Conservation (phyloP, 805 yeast genomes). For the Candida maesae region DNA sequence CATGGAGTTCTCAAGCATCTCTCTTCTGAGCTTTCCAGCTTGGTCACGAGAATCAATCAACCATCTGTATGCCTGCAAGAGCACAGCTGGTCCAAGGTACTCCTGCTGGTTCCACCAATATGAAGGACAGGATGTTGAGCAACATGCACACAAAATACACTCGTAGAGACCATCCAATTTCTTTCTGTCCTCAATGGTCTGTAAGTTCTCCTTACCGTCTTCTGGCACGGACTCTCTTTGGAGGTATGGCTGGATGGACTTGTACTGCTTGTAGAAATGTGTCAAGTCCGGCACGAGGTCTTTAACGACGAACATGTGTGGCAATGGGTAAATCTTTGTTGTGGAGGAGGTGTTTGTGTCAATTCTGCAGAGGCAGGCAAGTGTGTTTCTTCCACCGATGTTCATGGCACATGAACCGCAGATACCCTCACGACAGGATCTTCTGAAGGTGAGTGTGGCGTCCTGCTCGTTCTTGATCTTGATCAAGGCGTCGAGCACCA, state of each 20-base stretch:
- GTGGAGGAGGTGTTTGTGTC: slow-evolving; percentile 74
- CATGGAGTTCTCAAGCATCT: slow-evolving; percentile 94
- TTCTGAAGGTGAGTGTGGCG: slow-evolving; percentile 90
- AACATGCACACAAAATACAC: slow-evolving; percentile 97
- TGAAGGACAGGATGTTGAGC: slow-evolving; percentile 98
- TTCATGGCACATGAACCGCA: slow-evolving; percentile 99
- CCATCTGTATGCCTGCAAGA: slow-evolving; percentile 99
- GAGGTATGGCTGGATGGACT: slow-evolving; percentile 94
- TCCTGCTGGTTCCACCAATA: slow-evolving; percentile 99
- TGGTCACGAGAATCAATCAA: slow-evolving; percentile 95
- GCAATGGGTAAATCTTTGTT: slow-evolving; percentile 90
- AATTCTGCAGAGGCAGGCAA: slow-evolving; percentile 94
- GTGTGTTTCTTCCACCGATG: slow-evolving; percentile 95
- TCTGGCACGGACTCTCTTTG: slow-evolving; percentile 75
- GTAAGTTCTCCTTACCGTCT: slow-evolving; percentile 92
- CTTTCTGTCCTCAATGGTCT: slow-evolving; percentile 87
- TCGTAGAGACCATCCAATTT: slow-evolving; percentile 96
- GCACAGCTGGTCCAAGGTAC: slow-evolving; percentile 97
- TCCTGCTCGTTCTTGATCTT: slow-evolving; percentile 97
- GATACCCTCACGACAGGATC: slow-evolving; percentile 99
- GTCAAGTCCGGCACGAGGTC: slow-evolving; percentile 98
- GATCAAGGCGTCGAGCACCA: slow-evolving; percentile 92
- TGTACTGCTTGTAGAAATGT: slow-evolving; percentile 96
- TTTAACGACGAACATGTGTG: slow-evolving; percentile 96
- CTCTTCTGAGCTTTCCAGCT: slow-evolving; percentile 76